These are phyloP conservation scores for Cryptococcus sp. DNA, from an alignment of 1,284 basidiomycete species.

Conservation along the genomic window DNA sequence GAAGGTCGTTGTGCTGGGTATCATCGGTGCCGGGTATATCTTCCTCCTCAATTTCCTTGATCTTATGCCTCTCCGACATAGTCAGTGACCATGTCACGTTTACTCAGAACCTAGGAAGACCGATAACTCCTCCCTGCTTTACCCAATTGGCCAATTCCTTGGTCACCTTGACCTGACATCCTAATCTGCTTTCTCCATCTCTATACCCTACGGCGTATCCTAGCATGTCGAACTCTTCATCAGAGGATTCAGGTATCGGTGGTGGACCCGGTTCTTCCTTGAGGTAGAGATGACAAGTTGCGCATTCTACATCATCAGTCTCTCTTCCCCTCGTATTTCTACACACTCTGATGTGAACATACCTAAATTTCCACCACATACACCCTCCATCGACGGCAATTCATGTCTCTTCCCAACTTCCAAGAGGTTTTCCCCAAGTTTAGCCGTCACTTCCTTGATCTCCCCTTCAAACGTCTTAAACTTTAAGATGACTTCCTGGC, in stretches of 20 bases:
- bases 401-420: conserved; percentile 36
- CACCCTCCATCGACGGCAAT: conserved; percentile 45
- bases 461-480: conserved; percentile 39
- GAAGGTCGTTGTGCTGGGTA: neutral
- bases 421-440: conserved; percentile 38
- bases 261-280: neutral
- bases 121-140: conserved; percentile 32
- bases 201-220: conserved; percentile 38
- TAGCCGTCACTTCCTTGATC: conserved; percentile 20
- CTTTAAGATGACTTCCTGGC: conserved; percentile 14
- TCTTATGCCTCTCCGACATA: no score
- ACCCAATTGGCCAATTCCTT: conserved; percentile 38
- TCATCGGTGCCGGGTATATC: neutral
- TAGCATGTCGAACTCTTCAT: conserved; percentile 48
- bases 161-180: conserved; percentile 45
- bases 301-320: conserved; percentile 36
- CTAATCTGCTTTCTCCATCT: conserved; percentile 40
- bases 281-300: conserved; percentile 47
- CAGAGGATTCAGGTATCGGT: conserved; percentile 24
- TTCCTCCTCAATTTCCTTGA: neutral
- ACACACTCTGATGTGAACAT: conserved; percentile 5
- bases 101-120: conserved; percentile 35
- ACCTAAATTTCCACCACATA: conserved; percentile 47
- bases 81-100: no score
- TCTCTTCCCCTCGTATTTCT: neutral